Evolutionary conservation across 805 yeast genomes (phyloP).

Genomic region (Babjeviella inositovora): DNA sequence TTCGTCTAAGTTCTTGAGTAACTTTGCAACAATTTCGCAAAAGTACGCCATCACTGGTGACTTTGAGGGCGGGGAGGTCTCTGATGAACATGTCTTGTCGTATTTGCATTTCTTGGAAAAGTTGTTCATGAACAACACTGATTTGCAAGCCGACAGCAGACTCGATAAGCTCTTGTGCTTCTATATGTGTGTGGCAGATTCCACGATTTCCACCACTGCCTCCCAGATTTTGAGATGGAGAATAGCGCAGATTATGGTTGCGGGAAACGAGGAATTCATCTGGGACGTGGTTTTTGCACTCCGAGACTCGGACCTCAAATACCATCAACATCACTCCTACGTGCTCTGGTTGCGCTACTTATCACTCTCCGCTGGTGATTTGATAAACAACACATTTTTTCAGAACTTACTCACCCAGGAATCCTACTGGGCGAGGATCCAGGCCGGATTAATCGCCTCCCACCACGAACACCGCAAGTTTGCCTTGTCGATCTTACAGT

Average conservation of each 20-base stretch:
- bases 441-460: constrained; percentile 33
- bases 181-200: constrained; percentile 19
- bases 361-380: constrained; percentile 6
- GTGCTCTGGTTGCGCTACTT: constrained; percentile 43
- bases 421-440: constrained; percentile 41
- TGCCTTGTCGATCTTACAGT: constrained; percentile 46
- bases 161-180: constrained; percentile 12
- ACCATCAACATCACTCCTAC: constrained; percentile 14
- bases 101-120: constrained; percentile 19
- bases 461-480: constrained; percentile 59
- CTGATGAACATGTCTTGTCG: constrained; percentile 5
- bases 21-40: too few relatives aligned
- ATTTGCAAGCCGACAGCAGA: constrained; percentile 1
- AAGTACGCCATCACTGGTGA: too few relatives aligned
- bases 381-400: constrained; percentile 5
- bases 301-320: constrained; percentile 8
- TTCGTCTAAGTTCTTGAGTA: too few relatives aligned
- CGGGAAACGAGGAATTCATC: constrained; percentile 10
- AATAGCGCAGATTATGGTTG: constrained; percentile 12
- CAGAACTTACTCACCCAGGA: constrained; percentile 12
- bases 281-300: constrained; percentile 31
- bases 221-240: constrained; percentile 40
- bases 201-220: constrained; percentile 15
- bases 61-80: too few relatives aligned
- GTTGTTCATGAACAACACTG: constrained; percentile 11